These are phyloP conservation scores for Musa troglodytarum DNA, from an alignment of 176 grass and related monocot genomes.

Conservation along the genomic window DNA sequence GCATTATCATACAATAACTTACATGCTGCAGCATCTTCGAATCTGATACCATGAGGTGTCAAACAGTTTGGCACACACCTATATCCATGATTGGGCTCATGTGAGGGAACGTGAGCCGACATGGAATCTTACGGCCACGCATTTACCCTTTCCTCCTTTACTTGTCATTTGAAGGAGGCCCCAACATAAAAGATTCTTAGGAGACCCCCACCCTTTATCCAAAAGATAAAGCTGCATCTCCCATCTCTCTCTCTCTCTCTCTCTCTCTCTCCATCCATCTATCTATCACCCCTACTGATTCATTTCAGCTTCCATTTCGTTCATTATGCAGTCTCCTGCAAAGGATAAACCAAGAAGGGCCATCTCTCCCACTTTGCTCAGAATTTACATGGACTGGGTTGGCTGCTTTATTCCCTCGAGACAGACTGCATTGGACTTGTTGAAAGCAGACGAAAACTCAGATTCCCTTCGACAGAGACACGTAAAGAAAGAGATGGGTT, in stretches of 20 bases:
- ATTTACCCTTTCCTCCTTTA: neutral
- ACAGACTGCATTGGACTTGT: constrained; percentile 66
- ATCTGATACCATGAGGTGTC: constrained; percentile 11
- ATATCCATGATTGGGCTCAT: constrained; percentile 26
- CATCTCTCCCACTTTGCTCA: constrained; percentile 3
- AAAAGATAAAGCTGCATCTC: constrained; percentile 19
- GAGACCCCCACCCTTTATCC: neutral
- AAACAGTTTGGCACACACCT: neutral
- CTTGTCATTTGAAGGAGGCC: neutral
- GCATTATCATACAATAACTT: neutral
- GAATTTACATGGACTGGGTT: constrained; percentile 26
- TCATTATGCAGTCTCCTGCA: neutral
- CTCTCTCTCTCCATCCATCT: neutral
- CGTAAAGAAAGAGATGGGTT: constrained; percentile 11
- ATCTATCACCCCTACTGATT: neutral
- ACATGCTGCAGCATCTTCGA: constrained; percentile 15
- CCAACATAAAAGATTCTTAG: constrained; percentile 19
- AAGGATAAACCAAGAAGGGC: neutral
- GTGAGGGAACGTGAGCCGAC: constrained; percentile 17
- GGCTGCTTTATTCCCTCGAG: constrained; percentile 51
- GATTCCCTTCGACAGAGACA: constrained; percentile 61
- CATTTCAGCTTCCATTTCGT: constrained; percentile 2
- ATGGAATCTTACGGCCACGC: constrained; percentile 4
- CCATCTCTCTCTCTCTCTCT: neutral
- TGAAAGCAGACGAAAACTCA: constrained; percentile 73